phyloP scores from a whole-genome alignment of 164 flowering plant genomes.

The Dillenia turbinata region DNA sequence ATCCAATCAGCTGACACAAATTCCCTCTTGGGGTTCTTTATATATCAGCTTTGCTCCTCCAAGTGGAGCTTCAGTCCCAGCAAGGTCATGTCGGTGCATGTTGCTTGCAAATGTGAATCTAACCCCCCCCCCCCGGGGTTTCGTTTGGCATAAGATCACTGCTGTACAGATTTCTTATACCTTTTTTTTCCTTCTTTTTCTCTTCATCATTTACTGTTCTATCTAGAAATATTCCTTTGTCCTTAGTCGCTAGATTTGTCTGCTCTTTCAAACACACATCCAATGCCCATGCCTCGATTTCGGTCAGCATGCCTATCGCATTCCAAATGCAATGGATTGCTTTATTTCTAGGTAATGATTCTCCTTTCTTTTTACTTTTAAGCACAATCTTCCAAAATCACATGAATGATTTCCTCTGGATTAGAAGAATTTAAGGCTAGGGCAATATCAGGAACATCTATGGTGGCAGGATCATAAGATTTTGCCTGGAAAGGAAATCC shows the following conservation, averaged over 20 bases:
- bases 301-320: too few species aligned
- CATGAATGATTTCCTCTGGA: too few species aligned
- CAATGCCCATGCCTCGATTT: background rate
- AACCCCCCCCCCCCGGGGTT: too few species aligned
- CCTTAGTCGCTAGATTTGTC: slow-evolving; percentile 5
- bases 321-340: too few species aligned
- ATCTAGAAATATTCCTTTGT: too few species aligned
- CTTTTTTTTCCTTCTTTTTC: background rate
- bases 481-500: too few species aligned
- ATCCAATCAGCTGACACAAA: background rate
- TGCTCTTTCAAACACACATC: background rate
- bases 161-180: slow-evolving; percentile 6
- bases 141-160: slow-evolving; percentile 12
- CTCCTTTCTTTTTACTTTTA: background rate
- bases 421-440: too few species aligned
- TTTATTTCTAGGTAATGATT: too few species aligned
- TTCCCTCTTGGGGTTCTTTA: background rate
- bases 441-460: too few species aligned
- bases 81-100: slow-evolving; percentile 12
- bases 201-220: too few species aligned
- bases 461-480: too few species aligned
- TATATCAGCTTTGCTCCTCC: background rate
- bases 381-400: too few species aligned
- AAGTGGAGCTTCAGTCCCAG: slow-evolving; percentile 3
- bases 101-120: slow-evolving; percentile 6